Evolutionary conservation across 257 asterid genomes (phyloP).

Genomic region (Penstemon barbatus): DNA sequence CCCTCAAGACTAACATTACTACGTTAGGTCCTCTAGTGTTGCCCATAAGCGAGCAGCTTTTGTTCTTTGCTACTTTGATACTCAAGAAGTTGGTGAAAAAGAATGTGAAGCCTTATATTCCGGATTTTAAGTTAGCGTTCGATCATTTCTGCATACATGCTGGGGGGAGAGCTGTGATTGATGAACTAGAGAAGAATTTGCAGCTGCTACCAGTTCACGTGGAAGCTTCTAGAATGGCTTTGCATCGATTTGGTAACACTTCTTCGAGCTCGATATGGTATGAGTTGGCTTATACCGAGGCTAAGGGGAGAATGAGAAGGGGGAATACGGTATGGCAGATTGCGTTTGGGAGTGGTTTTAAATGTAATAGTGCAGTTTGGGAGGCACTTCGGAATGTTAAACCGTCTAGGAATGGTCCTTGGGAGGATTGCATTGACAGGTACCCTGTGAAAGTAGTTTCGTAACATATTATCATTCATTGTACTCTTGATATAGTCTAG

Average conservation of each 20-base stretch:
- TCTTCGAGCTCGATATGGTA: conserved; percentile 86
- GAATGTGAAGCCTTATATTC: conserved; percentile 58
- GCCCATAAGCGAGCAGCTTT: conserved; percentile 63
- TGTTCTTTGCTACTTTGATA: conserved; percentile 49
- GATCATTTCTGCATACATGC: conserved; percentile 85
- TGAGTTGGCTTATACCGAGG: conserved; percentile 68
- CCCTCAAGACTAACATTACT: conserved; percentile 59
- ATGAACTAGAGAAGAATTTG: conserved; percentile 70
- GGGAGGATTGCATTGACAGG: conserved; percentile 70
- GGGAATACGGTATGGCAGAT: conserved; percentile 80
- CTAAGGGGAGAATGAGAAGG: conserved; percentile 54
- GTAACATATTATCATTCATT: conserved; percentile 12
- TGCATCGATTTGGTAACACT: conserved; percentile 74
- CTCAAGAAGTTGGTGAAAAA: conserved; percentile 43
- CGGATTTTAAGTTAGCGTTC: conserved; percentile 64
- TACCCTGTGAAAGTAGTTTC: conserved; percentile 49
- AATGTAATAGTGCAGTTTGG: conserved; percentile 78
- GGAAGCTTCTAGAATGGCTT: conserved; percentile 75
- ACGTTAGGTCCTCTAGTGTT: conserved; percentile 62
- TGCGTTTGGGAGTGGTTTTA: conserved; percentile 77
- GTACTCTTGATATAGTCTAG: conserved; percentile 11
- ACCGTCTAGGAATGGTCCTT: conserved; percentile 45
- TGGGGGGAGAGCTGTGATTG: conserved; percentile 81
- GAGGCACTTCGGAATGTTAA: conserved; percentile 55
- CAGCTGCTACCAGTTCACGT: conserved; percentile 56